A percentile compares a stretch with the other conserved stretches of the same genome.
phyloP scores from a whole-genome alignment of 2,329 filamentous ascomycete genomes.

The Fusarium agapanthi region DNA sequence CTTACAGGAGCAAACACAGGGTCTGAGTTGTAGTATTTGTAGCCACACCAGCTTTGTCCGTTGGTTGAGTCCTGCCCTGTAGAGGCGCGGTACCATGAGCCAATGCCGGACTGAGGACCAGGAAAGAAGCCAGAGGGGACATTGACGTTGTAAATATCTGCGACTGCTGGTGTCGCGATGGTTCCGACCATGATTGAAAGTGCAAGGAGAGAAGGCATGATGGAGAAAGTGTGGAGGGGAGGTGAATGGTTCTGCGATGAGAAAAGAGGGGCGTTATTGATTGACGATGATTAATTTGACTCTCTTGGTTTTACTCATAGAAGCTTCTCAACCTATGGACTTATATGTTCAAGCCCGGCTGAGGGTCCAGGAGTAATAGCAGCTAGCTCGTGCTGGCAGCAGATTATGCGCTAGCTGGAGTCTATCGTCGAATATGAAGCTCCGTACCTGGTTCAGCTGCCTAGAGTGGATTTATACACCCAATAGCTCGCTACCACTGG shows the following conservation, averaged over 20 bases:
- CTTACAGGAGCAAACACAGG: not conserved
- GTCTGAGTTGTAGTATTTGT: not conserved
- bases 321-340: rapidly evolving
- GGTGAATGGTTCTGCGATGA: not conserved
- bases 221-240: not conserved
- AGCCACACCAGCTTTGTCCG: not conserved
- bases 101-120: not conserved
- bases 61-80: not conserved
- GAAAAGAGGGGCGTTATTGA: not conserved
- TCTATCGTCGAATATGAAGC: not conserved
- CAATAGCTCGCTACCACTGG: not conserved
- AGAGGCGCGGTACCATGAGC: not conserved
- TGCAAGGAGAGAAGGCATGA: not conserved
- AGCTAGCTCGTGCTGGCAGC: rapidly evolving
- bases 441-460: not conserved
- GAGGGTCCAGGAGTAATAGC: rapidly evolving
- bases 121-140: not conserved
- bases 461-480: not conserved
- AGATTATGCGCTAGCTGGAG: not conserved
- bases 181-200: not conserved
- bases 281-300: rapidly evolving
- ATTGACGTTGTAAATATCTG: not conserved
- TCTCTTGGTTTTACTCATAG: rapidly evolving
- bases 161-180: not conserved
- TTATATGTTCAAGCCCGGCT: not conserved